Evolutionary conservation across 257 asterid species (phyloP), one percentile per base, ranked within the genome.

Genomic region (Petunia secreta): DNA sequence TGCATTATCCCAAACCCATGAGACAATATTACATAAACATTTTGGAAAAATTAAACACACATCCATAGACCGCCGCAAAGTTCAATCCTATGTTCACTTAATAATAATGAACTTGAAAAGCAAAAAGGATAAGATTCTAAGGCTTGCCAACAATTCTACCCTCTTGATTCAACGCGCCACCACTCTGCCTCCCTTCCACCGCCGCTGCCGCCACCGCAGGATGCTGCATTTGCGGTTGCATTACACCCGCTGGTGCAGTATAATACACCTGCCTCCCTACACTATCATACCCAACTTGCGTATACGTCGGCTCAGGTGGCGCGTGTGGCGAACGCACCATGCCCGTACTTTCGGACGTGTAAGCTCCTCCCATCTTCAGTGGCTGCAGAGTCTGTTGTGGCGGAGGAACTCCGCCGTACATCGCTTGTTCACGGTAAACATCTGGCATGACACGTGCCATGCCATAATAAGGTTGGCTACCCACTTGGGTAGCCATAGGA

Each of bases 341-440:
- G 37, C 84, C 86, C 15, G 71, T 65, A n/a, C 55, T 77, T 4
- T 84, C 89, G 2, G 83, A 16, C 34, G 80, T 64, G 84, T 87
- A 83, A 67, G 81, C 79, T 71, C 88, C 89, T 44, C 75, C 75
- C 25, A 75, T n/a, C 6, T 77, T 63, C 15, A 36, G 80, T n/a
- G 78, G 87, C 39, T 82, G 89, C 48, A 83, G 55, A 8, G 85
- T 36, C 43, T 15, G 79, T 3, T 77, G 83, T 50, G 81, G 85
- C 41, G 81, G 85, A 75, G 63, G 83, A 77, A 80, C 68, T 66
- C 80, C 64, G 16, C 81, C 84, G 52, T 77, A 87, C 25, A 82
- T 73, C 65, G 80, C 84, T 77, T 87, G 88, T 9, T 84, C 90
- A 69, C 90, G 80, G 85, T 80, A 82, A 66, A 79, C 85, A 48